phyloP scores from a whole-genome alignment of 371 early-diverging fungal genomes.

The Fennellomyces sp. region DNA sequence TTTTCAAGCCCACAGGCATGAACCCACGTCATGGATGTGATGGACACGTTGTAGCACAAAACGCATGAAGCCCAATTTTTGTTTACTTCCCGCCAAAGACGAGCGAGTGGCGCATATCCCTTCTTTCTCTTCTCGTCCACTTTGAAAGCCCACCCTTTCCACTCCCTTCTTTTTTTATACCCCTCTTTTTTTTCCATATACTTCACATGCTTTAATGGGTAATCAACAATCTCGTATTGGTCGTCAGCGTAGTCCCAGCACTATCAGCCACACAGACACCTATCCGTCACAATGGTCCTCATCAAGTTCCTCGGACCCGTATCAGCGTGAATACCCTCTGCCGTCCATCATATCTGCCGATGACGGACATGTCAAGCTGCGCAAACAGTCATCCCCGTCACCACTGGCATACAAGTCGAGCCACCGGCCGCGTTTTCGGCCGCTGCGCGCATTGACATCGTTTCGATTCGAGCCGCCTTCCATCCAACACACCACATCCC shows the following conservation, averaged over 20 bases:
- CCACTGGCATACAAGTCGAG: neutral
- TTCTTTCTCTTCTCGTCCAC: slow-evolving; percentile 1
- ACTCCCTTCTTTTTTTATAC: slow-evolving; percentile 5
- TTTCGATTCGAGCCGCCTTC: slow-evolving; percentile 2
- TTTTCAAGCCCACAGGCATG: neutral
- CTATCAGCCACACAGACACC: slow-evolving; percentile 24
- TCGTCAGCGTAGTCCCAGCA: slow-evolving; percentile 22
- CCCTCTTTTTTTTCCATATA: slow-evolving; percentile 5
- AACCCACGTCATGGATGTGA: neutral
- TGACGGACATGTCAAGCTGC: slow-evolving; percentile 33
- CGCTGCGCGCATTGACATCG: slow-evolving; percentile 4
- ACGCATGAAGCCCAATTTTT: slow-evolving; percentile 1
- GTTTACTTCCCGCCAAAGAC: slow-evolving; percentile 4
- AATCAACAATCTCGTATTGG: slow-evolving; percentile 38
- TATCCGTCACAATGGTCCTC: slow-evolving; percentile 21
- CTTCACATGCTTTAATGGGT: slow-evolving; percentile 25
- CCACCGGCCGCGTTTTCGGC: neutral
- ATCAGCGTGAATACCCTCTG: slow-evolving; percentile 38
- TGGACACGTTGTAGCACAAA: slow-evolving; percentile 5
- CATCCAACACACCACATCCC: neutral
- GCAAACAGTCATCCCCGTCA: slow-evolving; percentile 42
- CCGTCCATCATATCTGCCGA: slow-evolving; percentile 22
- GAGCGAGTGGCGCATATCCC: neutral
- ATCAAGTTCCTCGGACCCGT: slow-evolving; percentile 12
- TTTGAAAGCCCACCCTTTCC: slow-evolving; percentile 5